Conservation (phyloP, 2,329 filamentous ascomycete genomes). For the Penicillium sp. region DNA sequence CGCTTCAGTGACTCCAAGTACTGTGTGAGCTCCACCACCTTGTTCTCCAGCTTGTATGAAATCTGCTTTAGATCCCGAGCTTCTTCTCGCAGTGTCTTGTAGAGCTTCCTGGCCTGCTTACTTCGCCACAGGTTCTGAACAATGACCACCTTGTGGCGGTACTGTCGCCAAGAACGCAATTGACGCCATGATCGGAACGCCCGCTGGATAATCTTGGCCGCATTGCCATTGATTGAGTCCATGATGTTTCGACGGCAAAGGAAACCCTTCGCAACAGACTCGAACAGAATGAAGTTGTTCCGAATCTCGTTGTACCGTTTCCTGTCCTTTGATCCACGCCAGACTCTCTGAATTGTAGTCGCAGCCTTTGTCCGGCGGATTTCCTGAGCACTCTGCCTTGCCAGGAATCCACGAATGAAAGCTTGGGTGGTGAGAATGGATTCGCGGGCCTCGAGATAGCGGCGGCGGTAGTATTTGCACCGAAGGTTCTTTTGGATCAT, state of each 20-base stretch:
- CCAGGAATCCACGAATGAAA: conserved; percentile 68
- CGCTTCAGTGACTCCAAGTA: conserved; percentile 85
- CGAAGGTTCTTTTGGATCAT: conserved; percentile 98
- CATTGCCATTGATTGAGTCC: conserved; percentile 89
- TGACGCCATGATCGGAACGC: conserved; percentile 79
- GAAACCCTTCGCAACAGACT: conserved; percentile 87
- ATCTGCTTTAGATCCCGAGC: conserved; percentile 98
- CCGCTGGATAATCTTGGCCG: conserved; percentile 82
- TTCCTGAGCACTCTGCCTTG: conserved; percentile 72
- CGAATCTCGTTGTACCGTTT: conserved; percentile 73
- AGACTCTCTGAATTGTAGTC: conserved; percentile 90
- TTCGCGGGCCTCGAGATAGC: conserved; percentile 79
- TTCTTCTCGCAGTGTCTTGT: conserved; percentile 90
- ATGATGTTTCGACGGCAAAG: conserved; percentile 85
- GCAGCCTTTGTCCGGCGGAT: conserved; percentile 78
- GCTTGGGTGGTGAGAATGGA: conserved; percentile 78
- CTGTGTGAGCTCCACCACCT: conserved; percentile 97
- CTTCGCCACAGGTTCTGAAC: conserved; percentile 93
- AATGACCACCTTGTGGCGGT: conserved; percentile 81
- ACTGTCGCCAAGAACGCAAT: conserved; percentile 75
- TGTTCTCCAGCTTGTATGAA: conserved; percentile 98
- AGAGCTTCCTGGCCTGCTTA: conserved; percentile 69
- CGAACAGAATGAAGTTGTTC: conserved; percentile 77
- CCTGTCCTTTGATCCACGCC: conserved; percentile 86
- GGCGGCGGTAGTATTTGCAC: conserved; percentile 89